phyloP scores from a whole-genome alignment of 495 filamentous ascomycete genomes.

The Astrocystis sublimbata region DNA sequence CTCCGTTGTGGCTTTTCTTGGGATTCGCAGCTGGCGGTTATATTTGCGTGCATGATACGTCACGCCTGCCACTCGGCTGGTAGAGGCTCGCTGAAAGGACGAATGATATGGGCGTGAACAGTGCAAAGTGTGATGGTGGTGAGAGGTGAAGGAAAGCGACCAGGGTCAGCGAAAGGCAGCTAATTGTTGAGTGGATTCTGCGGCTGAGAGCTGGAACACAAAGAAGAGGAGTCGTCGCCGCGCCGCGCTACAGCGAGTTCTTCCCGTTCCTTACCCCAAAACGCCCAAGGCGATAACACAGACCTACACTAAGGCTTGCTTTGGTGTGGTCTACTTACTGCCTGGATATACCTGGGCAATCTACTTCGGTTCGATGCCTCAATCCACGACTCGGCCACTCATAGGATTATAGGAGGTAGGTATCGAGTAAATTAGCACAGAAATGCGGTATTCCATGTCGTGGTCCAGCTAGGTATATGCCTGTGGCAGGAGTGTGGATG shows the following conservation, averaged over 20 bases:
- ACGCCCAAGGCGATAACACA: not conserved
- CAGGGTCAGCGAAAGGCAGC: not conserved
- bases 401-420: no score
- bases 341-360: no score
- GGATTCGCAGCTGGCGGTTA: not conserved
- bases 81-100: not conserved
- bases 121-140: constrained; percentile 10
- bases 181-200: constrained; percentile 3
- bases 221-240: not conserved
- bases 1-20: not conserved
- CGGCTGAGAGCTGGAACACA: constrained; percentile 12
- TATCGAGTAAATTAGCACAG: no score
- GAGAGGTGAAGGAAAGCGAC: constrained; percentile 10
- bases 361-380: no score
- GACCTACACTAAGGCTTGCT: no score
- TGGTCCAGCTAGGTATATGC: no score
- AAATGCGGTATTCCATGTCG: no score
- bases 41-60: not conserved
- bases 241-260: not conserved
- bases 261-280: not conserved
- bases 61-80: not conserved
- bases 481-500: no score
- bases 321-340: no score
- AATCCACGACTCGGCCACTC: no score
- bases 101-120: not conserved